These are phyloP conservation scores for Suhomyces kilbournensis DNA, from an alignment of 805 yeast genomes.

Conservation along the genomic window DNA sequence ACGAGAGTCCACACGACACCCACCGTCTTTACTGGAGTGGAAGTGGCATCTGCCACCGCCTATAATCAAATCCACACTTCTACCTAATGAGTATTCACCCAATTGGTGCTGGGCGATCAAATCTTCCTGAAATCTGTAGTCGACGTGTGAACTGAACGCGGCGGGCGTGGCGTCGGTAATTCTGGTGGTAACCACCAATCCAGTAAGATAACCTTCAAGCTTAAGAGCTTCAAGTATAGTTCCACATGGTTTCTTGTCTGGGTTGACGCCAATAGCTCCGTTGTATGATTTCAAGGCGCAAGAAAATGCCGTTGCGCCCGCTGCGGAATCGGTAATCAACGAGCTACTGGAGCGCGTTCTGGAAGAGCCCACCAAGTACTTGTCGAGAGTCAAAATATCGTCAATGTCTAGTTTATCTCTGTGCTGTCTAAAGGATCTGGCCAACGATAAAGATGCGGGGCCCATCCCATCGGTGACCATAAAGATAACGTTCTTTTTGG, in stretches of 20 bases:
- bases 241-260: constrained; percentile 72
- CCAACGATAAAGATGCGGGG: constrained; percentile 77
- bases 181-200: constrained; percentile 88
- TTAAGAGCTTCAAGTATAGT: constrained; percentile 87
- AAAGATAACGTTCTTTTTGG: constrained; percentile 74
- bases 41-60: constrained; percentile 93
- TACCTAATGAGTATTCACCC: constrained; percentile 78
- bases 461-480: constrained; percentile 97
- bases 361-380: constrained; percentile 74
- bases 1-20: constrained; percentile 69
- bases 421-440: constrained; percentile 71
- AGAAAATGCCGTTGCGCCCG: constrained; percentile 93
- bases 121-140: constrained; percentile 73
- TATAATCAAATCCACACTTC: constrained; percentile 75
- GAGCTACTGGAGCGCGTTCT: constrained; percentile 79
- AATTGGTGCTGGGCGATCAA: constrained; percentile 84
- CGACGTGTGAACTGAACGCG: constrained; percentile 78
- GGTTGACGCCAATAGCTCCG: constrained; percentile 87
- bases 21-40: constrained; percentile 46
- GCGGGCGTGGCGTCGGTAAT: constrained; percentile 97
- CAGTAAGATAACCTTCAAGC: constrained; percentile 75
- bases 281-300: constrained; percentile 82
- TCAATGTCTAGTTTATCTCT: constrained; percentile 51
- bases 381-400: constrained; percentile 61
- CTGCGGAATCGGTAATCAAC: constrained; percentile 90